A percentile compares a stretch with the other conserved stretches of the same genome.
phyloP scores from a whole-genome alignment of 2,329 filamentous ascomycete species.

The Gyromitra esculenta region DNA sequence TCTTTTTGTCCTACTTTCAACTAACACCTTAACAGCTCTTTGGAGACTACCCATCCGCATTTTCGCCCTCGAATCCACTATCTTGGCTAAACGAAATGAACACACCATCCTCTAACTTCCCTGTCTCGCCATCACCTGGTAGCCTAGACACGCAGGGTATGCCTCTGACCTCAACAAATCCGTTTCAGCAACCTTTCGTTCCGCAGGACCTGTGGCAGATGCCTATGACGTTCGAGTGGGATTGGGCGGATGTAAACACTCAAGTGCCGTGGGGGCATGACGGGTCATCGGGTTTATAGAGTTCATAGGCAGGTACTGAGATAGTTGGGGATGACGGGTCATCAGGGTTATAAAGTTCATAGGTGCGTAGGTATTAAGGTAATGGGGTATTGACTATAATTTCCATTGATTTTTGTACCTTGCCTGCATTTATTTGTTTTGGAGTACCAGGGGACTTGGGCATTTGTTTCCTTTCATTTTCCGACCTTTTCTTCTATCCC shows the following conservation, averaged over 20 bases:
- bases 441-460: slow-evolving; percentile 46
- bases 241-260: slow-evolving; percentile 65
- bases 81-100: slow-evolving; percentile 53
- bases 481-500: background rate
- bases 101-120: slow-evolving; percentile 37
- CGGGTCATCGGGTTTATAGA: slow-evolving; percentile 32
- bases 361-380: background rate
- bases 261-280: slow-evolving; percentile 47
- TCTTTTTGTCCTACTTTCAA: background rate
- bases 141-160: slow-evolving; percentile 26
- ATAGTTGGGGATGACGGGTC: slow-evolving; percentile 9
- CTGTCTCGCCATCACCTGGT: slow-evolving; percentile 38
- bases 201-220: slow-evolving; percentile 95
- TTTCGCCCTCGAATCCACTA: slow-evolving; percentile 51
- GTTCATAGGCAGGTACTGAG: background rate
- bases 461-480: slow-evolving; percentile 38
- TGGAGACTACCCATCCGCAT: slow-evolving; percentile 48
- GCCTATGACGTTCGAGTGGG: slow-evolving; percentile 96
- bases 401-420: slow-evolving; percentile 12
- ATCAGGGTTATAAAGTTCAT: slow-evolving; percentile 29
- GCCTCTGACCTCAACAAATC: slow-evolving; percentile 27
- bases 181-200: slow-evolving; percentile 85
- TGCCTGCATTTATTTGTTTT: slow-evolving; percentile 37
- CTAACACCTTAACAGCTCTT: slow-evolving; percentile 42
- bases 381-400: slow-evolving; percentile 13